Evolutionary conservation across 2,329 filamentous ascomycete species (phyloP).

Genomic region (Aspergillus bombycis): DNA sequence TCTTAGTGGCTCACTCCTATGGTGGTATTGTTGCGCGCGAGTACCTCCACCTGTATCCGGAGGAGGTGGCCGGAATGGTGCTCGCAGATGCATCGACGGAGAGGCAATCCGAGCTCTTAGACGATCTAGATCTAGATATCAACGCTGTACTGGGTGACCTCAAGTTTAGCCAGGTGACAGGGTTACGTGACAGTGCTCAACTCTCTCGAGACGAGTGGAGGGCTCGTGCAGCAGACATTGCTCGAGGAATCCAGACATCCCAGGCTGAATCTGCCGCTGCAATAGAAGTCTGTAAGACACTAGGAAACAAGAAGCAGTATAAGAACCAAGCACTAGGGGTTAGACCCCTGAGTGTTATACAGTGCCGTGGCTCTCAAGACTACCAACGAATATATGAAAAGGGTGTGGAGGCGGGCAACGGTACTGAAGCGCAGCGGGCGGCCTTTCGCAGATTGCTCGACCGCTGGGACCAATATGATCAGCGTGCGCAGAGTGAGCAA

Average conservation of each 20-base stretch:
- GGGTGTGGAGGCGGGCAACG: constrained; percentile 38
- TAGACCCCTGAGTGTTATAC: constrained; percentile 41
- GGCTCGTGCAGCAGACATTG: constrained; percentile 33
- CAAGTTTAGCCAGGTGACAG: constrained; percentile 36
- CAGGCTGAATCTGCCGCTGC: constrained; percentile 27
- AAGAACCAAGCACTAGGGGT: constrained; percentile 28
- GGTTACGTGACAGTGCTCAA: constrained; percentile 30
- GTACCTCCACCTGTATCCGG: constrained; percentile 37
- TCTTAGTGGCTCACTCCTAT: constrained; percentile 46
- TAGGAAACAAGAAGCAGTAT: constrained; percentile 38
- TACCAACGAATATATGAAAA: constrained; percentile 37
- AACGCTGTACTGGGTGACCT: constrained; percentile 34
- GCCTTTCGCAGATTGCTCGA: constrained; percentile 34
- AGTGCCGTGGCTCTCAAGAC: constrained; percentile 36
- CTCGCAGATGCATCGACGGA: constrained; percentile 43
- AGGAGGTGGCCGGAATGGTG: constrained; percentile 40
- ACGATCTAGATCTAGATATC: constrained; percentile 35
- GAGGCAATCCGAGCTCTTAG: constrained; percentile 33
- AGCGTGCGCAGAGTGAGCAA: constrained; percentile 36
- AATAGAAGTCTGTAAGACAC: constrained; percentile 28
- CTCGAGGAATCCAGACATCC: constrained; percentile 23
- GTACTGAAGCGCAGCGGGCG: constrained; percentile 33
- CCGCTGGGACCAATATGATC: constrained; percentile 31
- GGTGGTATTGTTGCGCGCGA: constrained; percentile 45
- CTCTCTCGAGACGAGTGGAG: constrained; percentile 41